Evolutionary conservation across 371 early-diverging fungal genomes (phyloP), one percentile per base, ranked within the genome.

Genomic region (Globomyces sp.): DNA sequence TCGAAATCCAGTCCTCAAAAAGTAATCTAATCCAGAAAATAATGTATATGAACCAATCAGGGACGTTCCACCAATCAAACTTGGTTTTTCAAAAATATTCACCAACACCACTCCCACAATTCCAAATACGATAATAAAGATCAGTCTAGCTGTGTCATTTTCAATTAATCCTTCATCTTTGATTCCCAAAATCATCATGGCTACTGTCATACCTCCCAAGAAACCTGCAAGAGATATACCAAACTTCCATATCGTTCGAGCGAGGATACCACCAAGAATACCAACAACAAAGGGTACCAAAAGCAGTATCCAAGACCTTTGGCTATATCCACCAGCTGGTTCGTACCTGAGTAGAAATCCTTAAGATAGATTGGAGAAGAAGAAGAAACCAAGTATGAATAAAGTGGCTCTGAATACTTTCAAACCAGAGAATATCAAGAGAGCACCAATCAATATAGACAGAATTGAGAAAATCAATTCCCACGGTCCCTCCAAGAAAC

Each of bases 81-180:
- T 66, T 11, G 62, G 68, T 42, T 70, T 72, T 50, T 79, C 74
- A 24, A 76, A 43, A 39, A 72, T 68, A 60, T 65, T 58, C 43
- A 67, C 60, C 39, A 46, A 55, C 10, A 87, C 34, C 57, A 84
- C 81, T 37, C 86, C 86, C 3, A 85, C 62, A 0, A 87, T 59
- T 3, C 79, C 72, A 43, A 85, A 49, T 1, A 80, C 83, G 3
- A 77, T 79, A 37, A 94, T 71, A 34, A 93, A 83, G 34, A 89
- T 79, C 36, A 85, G 82, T 13, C 89, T 82, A 41, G 88, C 92
- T 24, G 74, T 72, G 11, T 75, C 68, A 0, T 80, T 73, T 2
- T 79, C 70, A 51, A 92, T 86, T 3, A 86, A 42, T 0, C 88
- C 82, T 55, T 80, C 80, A 8, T 74, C 64, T 58, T 78, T 80